These are phyloP conservation scores for Lasiosphaeria hispida DNA, from an alignment of 495 filamentous ascomycete species.

Conservation along the genomic window DNA sequence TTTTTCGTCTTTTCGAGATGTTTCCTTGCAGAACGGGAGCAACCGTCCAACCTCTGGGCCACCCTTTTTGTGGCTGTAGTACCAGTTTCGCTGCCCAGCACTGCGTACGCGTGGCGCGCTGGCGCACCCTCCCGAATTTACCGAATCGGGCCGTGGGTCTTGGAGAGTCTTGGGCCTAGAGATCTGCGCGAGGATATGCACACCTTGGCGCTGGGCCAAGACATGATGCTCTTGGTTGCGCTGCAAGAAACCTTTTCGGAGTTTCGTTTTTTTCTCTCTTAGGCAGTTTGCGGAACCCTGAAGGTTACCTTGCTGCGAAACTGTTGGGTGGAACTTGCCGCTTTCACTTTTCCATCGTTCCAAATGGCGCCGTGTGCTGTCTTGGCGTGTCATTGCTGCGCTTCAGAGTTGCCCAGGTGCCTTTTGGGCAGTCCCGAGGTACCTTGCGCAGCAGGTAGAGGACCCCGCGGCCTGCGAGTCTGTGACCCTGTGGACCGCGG, in stretches of 20 bases:
- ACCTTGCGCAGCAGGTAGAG: too few relatives aligned
- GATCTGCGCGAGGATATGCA: conserved; percentile 10
- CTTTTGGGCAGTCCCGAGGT: too few relatives aligned
- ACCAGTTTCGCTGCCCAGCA: background rate
- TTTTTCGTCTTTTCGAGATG: too few relatives aligned
- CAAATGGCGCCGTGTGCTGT: too few relatives aligned
- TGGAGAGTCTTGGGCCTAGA: background rate
- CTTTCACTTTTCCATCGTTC: too few relatives aligned
- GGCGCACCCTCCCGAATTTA: background rate
- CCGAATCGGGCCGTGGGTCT: conserved; percentile 13
- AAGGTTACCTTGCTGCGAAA: background rate
- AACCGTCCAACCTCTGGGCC: background rate
- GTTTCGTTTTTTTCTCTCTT: background rate
- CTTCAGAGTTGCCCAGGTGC: too few relatives aligned
- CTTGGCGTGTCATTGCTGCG: too few relatives aligned
- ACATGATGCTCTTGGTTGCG: background rate
- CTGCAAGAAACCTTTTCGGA: background rate
- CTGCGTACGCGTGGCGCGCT: background rate
- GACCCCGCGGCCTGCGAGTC: too few relatives aligned
- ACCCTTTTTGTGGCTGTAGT: background rate
- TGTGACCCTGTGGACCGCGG: too few relatives aligned
- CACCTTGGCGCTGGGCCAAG: conserved; percentile 12
- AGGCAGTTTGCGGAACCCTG: background rate
- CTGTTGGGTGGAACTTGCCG: background rate
- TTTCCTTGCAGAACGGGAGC: too few relatives aligned